phyloP scores from a whole-genome alignment of 2,329 filamentous ascomycete species.

The Stylonectria norvegica region DNA sequence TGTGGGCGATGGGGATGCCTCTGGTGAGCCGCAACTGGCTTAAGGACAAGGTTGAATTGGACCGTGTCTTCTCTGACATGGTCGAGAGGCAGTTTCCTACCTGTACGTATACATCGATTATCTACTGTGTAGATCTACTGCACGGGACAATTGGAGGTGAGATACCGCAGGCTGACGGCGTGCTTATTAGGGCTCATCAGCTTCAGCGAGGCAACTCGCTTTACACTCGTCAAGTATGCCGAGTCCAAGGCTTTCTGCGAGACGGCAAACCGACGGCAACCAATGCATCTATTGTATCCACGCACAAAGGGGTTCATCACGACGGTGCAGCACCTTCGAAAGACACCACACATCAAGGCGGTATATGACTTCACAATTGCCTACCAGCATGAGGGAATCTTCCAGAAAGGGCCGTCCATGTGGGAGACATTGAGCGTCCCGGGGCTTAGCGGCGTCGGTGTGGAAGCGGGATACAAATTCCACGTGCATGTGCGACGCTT shows the following conservation, averaged over 20 bases:
- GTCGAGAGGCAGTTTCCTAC: conserved; percentile 51
- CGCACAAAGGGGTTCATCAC: conserved; percentile 59
- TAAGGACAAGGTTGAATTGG: conserved; percentile 53
- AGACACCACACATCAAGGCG: conserved; percentile 48
- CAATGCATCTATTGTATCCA: conserved; percentile 57
- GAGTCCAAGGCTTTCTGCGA: conserved; percentile 52
- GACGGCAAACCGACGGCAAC: conserved; percentile 46
- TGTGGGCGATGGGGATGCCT: conserved; percentile 64
- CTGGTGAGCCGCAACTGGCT: conserved; percentile 60
- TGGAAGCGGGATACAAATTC: conserved; percentile 47
- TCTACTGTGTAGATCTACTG: not conserved
- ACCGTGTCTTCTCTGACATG: conserved; percentile 54
- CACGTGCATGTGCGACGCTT: conserved; percentile 50
- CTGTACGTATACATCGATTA: conserved; percentile 42
- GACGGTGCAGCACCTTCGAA: conserved; percentile 53
- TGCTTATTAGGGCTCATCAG: conserved; percentile 58
- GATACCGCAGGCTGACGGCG: too few species aligned
- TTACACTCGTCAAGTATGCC: conserved; percentile 50
- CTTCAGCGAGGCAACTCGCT: conserved; percentile 62
- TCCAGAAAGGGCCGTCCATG: conserved; percentile 47
- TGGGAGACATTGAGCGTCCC: conserved; percentile 48
- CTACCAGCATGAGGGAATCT: conserved; percentile 44
- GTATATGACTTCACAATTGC: conserved; percentile 56
- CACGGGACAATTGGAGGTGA: too few species aligned
- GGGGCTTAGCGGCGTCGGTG: conserved; percentile 33